phyloP scores from a whole-genome alignment of 805 yeast genomes.

The Candida quercuum region DNA sequence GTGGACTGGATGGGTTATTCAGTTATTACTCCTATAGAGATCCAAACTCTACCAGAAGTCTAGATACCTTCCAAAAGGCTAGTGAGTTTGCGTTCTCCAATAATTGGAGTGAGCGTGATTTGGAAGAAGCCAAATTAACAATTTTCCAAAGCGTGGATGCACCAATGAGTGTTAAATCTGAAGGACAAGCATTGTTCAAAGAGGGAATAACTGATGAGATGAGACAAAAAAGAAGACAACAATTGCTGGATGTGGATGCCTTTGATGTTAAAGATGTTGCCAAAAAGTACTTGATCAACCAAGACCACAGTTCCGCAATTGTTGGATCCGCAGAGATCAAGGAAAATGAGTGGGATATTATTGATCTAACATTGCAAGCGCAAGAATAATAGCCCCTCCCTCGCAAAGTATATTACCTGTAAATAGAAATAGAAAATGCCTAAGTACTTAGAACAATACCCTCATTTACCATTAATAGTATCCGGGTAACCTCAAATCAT shows the following conservation, averaged over 20 bases:
- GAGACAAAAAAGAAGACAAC: constrained; percentile 76
- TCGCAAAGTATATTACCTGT: neutral
- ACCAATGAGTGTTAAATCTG: constrained; percentile 74
- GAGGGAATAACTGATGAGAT: constrained; percentile 71
- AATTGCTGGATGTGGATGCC: constrained; percentile 59
- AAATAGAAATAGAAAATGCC: neutral
- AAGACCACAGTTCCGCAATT: constrained; percentile 32
- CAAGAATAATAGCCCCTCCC: neutral
- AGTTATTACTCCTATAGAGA: constrained; percentile 90
- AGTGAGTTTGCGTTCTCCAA: constrained; percentile 42
- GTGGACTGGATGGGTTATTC: constrained; percentile 74
- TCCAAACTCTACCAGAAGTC: constrained; percentile 75
- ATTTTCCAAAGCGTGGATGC: constrained; percentile 91
- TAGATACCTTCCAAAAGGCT: constrained; percentile 50
- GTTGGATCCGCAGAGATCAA: constrained; percentile 31
- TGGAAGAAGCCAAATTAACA: constrained; percentile 86
- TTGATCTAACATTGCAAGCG: constrained; percentile 13
- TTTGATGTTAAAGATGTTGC: constrained; percentile 60
- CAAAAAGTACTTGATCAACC: constrained; percentile 51
- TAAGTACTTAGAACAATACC: too few species aligned
- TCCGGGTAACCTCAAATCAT: neutral
- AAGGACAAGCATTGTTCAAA: constrained; percentile 63
- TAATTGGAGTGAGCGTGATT: constrained; percentile 55
- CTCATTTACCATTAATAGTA: too few species aligned
- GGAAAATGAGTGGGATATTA: constrained; percentile 15